Base-by-base conservation (phyloP, 169 alveolate genomes). In the Plasmodium gaboni region DNA sequence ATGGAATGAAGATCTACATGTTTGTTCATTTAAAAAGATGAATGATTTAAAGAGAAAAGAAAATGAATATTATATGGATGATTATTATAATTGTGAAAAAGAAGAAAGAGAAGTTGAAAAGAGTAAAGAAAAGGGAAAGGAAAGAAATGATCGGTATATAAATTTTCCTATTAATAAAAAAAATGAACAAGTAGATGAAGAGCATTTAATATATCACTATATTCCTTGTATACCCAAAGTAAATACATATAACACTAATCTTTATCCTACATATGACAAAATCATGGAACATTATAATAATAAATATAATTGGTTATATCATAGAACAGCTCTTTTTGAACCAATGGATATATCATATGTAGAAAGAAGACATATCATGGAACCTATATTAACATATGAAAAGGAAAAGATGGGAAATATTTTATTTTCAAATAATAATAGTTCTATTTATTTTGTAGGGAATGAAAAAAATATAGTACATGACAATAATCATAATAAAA, bases 11-110 rank as follows among this genome's bases (percentile, higher is more conserved):
- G 73, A 68, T 9, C 9, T 17, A 6, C 38, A 57, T 8, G 38
- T 22, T 55, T 22, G 22, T 19, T 22, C 46, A 38, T 5, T 63
- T 7, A 83, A 19, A 42, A 57, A 57, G 44, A 15, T 48, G 2
- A 73, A 68, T 17, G 28, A 57, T 63, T 55, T 13, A 5, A 24
- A 28, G 26, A 83, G 59, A 63, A 46, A 38, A 19, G 85, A 83
- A 83, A 68, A 28, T 26, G 83, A 83, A 19, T 32, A 83, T 50
- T 5, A 38, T 38, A 6, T 38, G 46, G 46, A 38, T 38, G 46
- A 38, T 38, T 38, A 38, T 38, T 38, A 38, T 38, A 38, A 38
- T 38, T 38, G 46, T 38, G 46, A 51, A 60, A 68, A 12, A 48
- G 55, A 48, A 12, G 85, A 50, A 19, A 67, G 50, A 22, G 61